Base-by-base conservation (phyloP, 306 rosid genomes). In the Inga oerstediana region DNA sequence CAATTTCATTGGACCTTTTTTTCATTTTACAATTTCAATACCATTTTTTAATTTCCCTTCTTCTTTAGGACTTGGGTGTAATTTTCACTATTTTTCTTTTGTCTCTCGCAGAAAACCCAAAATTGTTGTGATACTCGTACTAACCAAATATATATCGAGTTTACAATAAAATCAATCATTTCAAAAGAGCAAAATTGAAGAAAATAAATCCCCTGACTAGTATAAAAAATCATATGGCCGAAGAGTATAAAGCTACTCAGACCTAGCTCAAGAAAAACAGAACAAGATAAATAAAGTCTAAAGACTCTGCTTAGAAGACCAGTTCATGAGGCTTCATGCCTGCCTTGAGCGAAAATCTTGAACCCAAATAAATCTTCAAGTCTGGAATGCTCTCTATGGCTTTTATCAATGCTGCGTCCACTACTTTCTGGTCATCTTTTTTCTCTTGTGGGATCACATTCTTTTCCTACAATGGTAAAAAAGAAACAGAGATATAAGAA, bases 261-360 rank as follows among this genome's bases (percentile, higher is more conserved):
- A 77, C 65, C 70, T 72, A 54, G 79, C 64, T 80, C 41, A 24
- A 74, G 72, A 59, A 74, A 81, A 75, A 32, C 58, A 46, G 66
- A 71, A 84, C 35, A 7, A 49, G 75, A 27, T 44, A 48, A 35
- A 44, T 0, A 83, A 6, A 72, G 16, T 35, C 59, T 17, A 12
- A 22, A 32, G 27, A 58, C 24, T 62, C 43, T 7, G 59, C 77
- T 81, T 90, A 93, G 72, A 93, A 91, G 27, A 88, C 88, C 71
- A 93, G 91, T 74, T 93, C 97, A 69, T 93, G 97, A 0, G 97
- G 97, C 81, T 93, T 93, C 92, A 91, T 85, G 86, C 97, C 94
- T 44, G 91, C 83, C 86, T 82, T 90, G 24, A 91, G 90, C 9
- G 97, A 93, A 59, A 93, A 93, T 88, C 97, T 87, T 1, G 95